phyloP scores from a whole-genome alignment of 306 rosid genomes.

The Mimosa pudica region DNA sequence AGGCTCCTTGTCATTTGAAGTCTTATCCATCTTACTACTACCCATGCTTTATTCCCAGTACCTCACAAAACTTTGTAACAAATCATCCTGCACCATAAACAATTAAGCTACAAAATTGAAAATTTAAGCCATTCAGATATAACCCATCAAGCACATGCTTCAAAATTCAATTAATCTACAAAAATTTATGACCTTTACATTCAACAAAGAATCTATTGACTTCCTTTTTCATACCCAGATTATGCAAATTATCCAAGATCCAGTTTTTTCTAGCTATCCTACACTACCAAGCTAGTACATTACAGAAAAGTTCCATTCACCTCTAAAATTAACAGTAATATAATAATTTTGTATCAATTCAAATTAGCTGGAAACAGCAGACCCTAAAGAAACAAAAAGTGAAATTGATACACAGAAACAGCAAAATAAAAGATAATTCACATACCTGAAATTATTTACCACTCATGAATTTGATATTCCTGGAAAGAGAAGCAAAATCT shows the following conservation, averaged over 20 bases:
- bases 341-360: conserved; percentile 26
- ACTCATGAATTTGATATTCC: conserved; percentile 15
- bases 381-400: conserved; percentile 8
- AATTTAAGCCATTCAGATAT: conserved; percentile 17
- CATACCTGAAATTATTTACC: conserved; percentile 40
- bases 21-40: conserved; percentile 80
- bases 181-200: conserved; percentile 23
- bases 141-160: conserved; percentile 28
- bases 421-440: conserved; percentile 3
- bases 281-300: conserved; percentile 27
- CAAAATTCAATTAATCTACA: conserved; percentile 19
- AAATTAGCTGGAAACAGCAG: conserved; percentile 12
- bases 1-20: conserved; percentile 72
- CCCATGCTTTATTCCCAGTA: conserved; percentile 59
- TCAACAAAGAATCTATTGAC: background rate
- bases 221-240: conserved; percentile 24
- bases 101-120: conserved; percentile 15
- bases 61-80: conserved; percentile 37
- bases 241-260: conserved; percentile 29
- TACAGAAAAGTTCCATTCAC: conserved; percentile 20
- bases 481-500: conserved; percentile 39
- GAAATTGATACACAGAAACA: conserved; percentile 28
- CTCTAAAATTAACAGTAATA: conserved; percentile 11
- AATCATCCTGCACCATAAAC: conserved; percentile 60
- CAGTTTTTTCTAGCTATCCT: conserved; percentile 18